These are phyloP conservation scores for Sporothrix euskadiensis DNA, from an alignment of 2,329 filamentous ascomycete genomes.

Conservation along the genomic window DNA sequence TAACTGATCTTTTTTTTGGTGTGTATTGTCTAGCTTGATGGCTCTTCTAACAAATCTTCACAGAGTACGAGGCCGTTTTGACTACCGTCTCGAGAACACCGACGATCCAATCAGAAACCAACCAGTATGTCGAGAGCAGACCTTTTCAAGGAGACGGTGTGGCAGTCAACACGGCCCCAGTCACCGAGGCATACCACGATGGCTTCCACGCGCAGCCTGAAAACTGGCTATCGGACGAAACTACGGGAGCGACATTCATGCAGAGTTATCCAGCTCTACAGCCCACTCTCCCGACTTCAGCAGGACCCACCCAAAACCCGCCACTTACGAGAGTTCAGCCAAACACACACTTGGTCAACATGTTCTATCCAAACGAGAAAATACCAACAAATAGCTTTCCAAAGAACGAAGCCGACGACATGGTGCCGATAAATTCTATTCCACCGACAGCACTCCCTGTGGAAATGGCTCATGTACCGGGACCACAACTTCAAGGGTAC, in stretches of 20 bases:
- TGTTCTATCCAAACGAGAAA: conserved; percentile 43
- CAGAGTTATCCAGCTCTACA: conserved; percentile 44
- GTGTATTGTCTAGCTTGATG: background rate
- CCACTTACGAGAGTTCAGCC: conserved; percentile 33
- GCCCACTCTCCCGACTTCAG: conserved; percentile 35
- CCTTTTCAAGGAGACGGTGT: conserved; percentile 40
- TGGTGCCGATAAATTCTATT: background rate
- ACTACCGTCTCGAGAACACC: background rate
- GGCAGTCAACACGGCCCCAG: conserved; percentile 33
- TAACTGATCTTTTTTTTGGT: background rate
- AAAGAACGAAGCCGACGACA: background rate
- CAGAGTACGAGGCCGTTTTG: conserved; percentile 42
- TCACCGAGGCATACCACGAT: conserved; percentile 31
- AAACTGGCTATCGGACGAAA: conserved; percentile 39
- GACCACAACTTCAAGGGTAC: background rate
- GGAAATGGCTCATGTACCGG: background rate
- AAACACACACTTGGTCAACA: conserved; percentile 41
- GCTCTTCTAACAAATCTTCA: background rate
- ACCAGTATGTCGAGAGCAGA: conserved; percentile 35
- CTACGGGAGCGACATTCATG: conserved; percentile 38
- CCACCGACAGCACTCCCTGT: background rate
- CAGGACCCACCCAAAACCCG: conserved; percentile 1
- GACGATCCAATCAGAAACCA: conserved; percentile 32
- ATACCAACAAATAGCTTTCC: background rate
- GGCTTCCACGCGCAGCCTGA: conserved; percentile 37